These are phyloP conservation scores for Metschnikowia reukaufii DNA, from an alignment of 805 yeast genomes.

Conservation along the genomic window DNA sequence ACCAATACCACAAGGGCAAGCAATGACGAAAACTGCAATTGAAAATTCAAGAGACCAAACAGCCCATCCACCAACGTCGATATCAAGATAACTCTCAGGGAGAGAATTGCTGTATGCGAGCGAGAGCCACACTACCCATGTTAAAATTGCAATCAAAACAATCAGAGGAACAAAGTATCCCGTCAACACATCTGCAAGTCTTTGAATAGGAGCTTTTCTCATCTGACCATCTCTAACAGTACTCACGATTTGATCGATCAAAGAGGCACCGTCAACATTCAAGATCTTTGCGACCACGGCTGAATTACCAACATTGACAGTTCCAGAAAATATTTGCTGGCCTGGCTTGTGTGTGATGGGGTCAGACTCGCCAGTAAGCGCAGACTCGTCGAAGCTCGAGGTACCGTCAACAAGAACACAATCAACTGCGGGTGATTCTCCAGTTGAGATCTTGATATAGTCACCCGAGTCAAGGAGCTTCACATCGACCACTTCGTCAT, in stretches of 20 bases:
- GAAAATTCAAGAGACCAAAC: conserved; percentile 79
- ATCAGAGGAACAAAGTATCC: conserved; percentile 74
- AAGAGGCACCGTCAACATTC: conserved; percentile 61
- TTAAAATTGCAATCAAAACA: conserved; percentile 54
- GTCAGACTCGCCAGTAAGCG: conserved; percentile 59
- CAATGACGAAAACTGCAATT: conserved; percentile 76
- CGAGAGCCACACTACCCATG: conserved; percentile 69
- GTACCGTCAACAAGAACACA: conserved; percentile 49
- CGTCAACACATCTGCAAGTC: conserved; percentile 65
- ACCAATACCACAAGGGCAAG: conserved; percentile 86
- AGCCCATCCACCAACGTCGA: conserved; percentile 71
- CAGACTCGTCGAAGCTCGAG: conserved; percentile 59
- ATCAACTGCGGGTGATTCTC: conserved; percentile 63
- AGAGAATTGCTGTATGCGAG: conserved; percentile 55
- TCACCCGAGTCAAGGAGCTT: conserved; percentile 54
- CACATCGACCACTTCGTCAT: conserved; percentile 38
- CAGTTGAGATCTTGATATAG: conserved; percentile 47
- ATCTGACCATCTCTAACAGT: conserved; percentile 74
- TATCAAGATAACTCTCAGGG: conserved; percentile 57
- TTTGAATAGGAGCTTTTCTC: conserved; percentile 71
- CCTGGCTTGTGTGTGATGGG: conserved; percentile 60
- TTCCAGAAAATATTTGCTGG: conserved; percentile 71
- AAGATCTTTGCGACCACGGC: conserved; percentile 55
- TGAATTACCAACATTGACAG: conserved; percentile 60
- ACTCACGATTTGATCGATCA: conserved; percentile 66